These are phyloP conservation scores for Bacidia rubella DNA, from an alignment of 495 filamentous ascomycete species.

Conservation along the genomic window DNA sequence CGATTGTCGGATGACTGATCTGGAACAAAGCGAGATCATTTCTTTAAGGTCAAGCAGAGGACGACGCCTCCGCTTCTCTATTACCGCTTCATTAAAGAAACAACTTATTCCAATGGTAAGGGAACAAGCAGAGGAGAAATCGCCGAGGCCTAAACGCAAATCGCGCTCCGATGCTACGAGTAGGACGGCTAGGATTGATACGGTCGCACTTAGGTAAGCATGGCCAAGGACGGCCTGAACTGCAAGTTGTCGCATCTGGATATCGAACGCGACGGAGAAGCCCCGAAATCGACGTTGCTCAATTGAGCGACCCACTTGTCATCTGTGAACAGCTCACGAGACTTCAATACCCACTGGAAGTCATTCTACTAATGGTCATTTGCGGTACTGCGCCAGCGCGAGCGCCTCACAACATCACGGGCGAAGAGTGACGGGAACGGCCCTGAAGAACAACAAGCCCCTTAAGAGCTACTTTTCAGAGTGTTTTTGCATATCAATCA, in stretches of 20 bases:
- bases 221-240: background rate
- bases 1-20: background rate
- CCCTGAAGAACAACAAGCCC: too few relatives aligned
- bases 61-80: background rate
- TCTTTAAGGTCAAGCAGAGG: background rate
- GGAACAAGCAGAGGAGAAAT: too few relatives aligned
- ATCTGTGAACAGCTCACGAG: too few relatives aligned
- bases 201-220: too few relatives aligned
- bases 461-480: too few relatives aligned
- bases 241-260: background rate
- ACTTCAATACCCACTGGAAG: too few relatives aligned
- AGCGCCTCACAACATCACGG: background rate
- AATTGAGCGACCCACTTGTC: background rate
- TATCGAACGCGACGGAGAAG: background rate
- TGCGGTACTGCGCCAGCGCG: background rate
- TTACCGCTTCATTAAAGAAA: conserved; percentile 4
- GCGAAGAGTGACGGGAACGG: too few relatives aligned
- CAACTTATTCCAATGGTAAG: too few relatives aligned
- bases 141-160: background rate
- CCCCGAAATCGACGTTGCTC: background rate
- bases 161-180: too few relatives aligned
- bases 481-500: too few relatives aligned
- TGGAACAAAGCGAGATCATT: background rate
- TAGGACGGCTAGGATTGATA: too few relatives aligned
- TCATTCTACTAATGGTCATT: too few relatives aligned